A percentile compares a stretch with the other conserved stretches of the same genome.
Conservation (phyloP, 176 grass and related monocot species). For the Triticum aestivum region DNA sequence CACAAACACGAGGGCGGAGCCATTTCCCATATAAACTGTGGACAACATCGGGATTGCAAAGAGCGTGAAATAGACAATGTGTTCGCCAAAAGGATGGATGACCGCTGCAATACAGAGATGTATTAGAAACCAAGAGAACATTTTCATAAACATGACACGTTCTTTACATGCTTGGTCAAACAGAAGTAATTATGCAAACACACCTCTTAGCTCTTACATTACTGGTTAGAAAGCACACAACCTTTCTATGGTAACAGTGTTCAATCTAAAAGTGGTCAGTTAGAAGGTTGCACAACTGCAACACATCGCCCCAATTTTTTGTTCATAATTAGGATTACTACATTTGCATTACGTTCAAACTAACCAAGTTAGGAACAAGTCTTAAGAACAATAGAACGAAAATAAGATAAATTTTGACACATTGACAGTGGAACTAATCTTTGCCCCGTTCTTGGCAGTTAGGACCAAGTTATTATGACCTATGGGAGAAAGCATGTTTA, state of each 20-base stretch:
- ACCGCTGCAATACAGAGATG: slow-evolving; percentile 50
- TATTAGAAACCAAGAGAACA: background rate
- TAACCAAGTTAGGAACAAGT: background rate
- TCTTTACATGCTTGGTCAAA: background rate
- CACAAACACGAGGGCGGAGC: slow-evolving; percentile 36
- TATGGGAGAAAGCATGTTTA: background rate
- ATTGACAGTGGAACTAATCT: background rate
- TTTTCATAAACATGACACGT: background rate
- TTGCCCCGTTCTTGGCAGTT: too few species aligned
- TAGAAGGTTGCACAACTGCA: background rate
- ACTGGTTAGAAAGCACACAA: background rate
- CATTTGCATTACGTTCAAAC: background rate
- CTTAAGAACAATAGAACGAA: background rate
- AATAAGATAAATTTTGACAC: background rate
- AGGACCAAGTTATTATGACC: background rate
- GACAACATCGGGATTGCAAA: slow-evolving; percentile 69
- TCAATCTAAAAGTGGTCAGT: background rate
- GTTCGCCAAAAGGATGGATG: slow-evolving; percentile 93
- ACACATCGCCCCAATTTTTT: background rate
- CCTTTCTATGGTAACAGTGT: background rate
- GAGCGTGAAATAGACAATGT: slow-evolving; percentile 70
- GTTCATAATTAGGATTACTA: too few species aligned
- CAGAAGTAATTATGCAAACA: background rate
- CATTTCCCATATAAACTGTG: slow-evolving; percentile 43
- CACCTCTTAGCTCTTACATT: background rate